Evolutionary conservation across 179 eudicot species (phyloP), one percentile per base, ranked within the genome.

Genomic region (Spinacia oleracea): DNA sequence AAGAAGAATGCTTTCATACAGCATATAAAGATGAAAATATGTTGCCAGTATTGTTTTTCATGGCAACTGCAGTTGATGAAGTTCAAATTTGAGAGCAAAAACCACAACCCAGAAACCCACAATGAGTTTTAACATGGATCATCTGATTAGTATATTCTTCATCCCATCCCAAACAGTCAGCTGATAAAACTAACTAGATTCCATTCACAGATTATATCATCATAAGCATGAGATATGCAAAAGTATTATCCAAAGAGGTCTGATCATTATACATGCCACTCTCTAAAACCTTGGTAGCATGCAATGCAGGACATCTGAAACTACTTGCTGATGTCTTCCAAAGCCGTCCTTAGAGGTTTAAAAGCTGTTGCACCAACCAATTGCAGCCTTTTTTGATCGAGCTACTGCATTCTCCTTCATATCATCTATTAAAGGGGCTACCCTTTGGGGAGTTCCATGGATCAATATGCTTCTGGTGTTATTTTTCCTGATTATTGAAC

Each of bases 331-430:
- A 76, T 42, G 9, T 83, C 62, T 72, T 45, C 66, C 63, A 83
- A 48, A 0, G 72, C 78, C 83, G 76, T 83, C 74, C 83, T 79
- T 73, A 40, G 4, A 1, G 82, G 83, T 59, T 80, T 80, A 3
- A 42, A 51, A 40, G 83, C 72, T 0, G 83, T 83, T 23, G 70
- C 85, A 72, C 80, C 59, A 2, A 76, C 75, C 66, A 66, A 76
- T 59, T 72, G 78, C 15, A 12, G 42, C 59, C 74, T 71, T 65
- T 79, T 79, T 12, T 31, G 74, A 20, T 59, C 78, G 74, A 20
- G 66, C 78, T 14, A 55, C 34, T 74, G 68, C 56, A 43, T 83
- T 83, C 83, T 80, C 85, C 75, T 83, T 80, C 80, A 83, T 80
- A 55, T 80, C 81, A 40, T 46, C 34, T 9, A n/a, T 38, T 38